Base-by-base conservation (phyloP, 129 eudicot species). In the Helianthus tuberosus region DNA sequence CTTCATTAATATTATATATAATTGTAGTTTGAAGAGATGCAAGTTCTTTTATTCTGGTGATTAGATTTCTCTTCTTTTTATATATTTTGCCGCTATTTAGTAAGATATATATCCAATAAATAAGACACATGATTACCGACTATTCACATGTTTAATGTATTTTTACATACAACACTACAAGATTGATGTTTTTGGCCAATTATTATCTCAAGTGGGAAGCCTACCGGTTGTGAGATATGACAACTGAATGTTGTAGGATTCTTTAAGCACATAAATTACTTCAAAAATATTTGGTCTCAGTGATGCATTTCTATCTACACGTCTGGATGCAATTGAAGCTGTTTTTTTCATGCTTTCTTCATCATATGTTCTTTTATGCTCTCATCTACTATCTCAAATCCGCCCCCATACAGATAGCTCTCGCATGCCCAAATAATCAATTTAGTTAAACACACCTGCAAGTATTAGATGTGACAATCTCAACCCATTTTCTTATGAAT, bases 221-320 rank as follows among this genome's bases (percentile, higher is more conserved):
- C 79, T 88, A 43, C 71, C 61, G 59, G 88, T 71, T 53, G 96
- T 91, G 59, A 93, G 91, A 84, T 84, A 88, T 6, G 96, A 74
- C 39, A 93, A 87, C 80, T 90, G 96, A 64, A 87, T 69, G 79
- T 86, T 86, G 74, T 93, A 90, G 47, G 96, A 89, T 76, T 89
- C 89, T 86, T 90, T 90, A 57, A 93, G 95, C 82, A 82, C 92
- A 35, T 76, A 73, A 72, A 88, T 50, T 66, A 90, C 90, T 79
- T 86, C 79, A 29, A 88, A 80, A 71, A 89, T 88, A 64, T 69
- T 73, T 1, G 29, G n/a, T n/a, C n/a, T n/a, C n/a, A n/a, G n/a
- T n/a, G n/a, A n/a, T n/a, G n/a, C n/a, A n/a, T n/a, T n/a, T n/a
- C n/a, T n/a, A n/a, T n/a, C n/a, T n/a, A n/a, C n/a, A n/a, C n/a